These are phyloP conservation scores for Naganishia friedmannii DNA, from an alignment of 768 basidiomycete species.

Conservation along the genomic window DNA sequence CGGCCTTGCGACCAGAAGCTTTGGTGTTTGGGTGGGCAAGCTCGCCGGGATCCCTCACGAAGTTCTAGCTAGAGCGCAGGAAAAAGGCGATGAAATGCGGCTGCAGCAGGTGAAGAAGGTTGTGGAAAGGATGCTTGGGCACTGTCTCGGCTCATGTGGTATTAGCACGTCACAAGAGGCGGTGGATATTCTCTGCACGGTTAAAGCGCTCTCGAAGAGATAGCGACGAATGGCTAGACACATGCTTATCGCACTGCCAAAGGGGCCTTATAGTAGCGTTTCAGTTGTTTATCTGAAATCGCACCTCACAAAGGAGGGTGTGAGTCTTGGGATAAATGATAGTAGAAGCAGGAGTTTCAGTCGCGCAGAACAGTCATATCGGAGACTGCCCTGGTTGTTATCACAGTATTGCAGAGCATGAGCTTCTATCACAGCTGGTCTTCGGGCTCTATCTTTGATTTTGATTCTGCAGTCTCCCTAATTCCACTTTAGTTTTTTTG, in stretches of 20 bases:
- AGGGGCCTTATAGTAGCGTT: neutral
- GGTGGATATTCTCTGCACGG: neutral
- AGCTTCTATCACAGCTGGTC: no score
- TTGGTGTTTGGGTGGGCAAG: conserved; percentile 70
- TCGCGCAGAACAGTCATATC: no score
- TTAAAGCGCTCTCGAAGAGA: neutral
- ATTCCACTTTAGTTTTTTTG: no score
- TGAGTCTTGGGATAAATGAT: neutral
- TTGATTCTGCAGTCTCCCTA: no score
- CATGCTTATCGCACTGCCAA: neutral
- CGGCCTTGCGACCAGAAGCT: conserved; percentile 75
- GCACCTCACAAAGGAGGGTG: neutral
- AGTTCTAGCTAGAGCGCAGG: conserved; percentile 64
- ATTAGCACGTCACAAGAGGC: neutral
- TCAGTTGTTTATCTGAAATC: neutral
- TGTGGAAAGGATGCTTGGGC: neutral
- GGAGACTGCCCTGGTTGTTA: no score
- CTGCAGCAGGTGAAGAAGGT: conserved; percentile 7
- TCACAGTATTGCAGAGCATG: no score
- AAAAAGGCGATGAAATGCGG: conserved; percentile 31
- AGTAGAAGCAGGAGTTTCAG: neutral
- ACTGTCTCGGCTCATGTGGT: neutral
- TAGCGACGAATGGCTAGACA: neutral
- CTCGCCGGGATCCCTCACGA: conserved; percentile 75
- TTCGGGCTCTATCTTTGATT: no score